Conservation (phyloP, 2,329 filamentous ascomycete genomes). For the Elsinoe australis region DNA sequence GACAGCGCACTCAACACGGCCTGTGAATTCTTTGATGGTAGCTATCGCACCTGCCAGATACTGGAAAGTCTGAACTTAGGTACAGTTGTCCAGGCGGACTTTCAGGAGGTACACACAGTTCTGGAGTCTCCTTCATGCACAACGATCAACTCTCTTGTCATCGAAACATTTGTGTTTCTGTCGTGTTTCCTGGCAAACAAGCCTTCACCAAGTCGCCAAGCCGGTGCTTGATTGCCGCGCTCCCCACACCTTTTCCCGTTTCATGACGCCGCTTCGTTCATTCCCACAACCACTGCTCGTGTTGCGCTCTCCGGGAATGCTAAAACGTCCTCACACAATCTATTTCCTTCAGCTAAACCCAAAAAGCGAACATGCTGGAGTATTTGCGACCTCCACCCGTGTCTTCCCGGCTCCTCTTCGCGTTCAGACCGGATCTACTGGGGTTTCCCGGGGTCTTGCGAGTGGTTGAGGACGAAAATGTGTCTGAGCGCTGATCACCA, state of each 20-base stretch:
- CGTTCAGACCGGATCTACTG: neutral
- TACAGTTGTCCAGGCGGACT: too few species aligned
- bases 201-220: conserved; percentile 15
- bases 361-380: too few species aligned
- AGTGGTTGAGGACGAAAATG: neutral
- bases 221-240: conserved; percentile 7
- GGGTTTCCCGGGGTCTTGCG: neutral
- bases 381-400: neutral
- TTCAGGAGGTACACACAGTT: too few species aligned
- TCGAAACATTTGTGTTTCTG: too few species aligned
- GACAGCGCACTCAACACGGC: too few species aligned
- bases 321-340: neutral
- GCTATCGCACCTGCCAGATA: too few species aligned
- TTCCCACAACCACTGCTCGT: neutral
- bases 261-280: conserved; percentile 4
- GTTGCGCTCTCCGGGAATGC: neutral
- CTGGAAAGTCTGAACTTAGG: too few species aligned
- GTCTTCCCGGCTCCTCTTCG: neutral
- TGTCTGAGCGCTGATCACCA: neutral
- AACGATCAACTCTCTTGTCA: too few species aligned
- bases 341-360: neutral
- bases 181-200: conserved; percentile 3
- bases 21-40: too few species aligned
- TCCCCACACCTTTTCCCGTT: neutral
- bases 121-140: too few species aligned